Evolutionary conservation across 2,329 filamentous ascomycete species (phyloP).

Genomic region (Phoma sp.): DNA sequence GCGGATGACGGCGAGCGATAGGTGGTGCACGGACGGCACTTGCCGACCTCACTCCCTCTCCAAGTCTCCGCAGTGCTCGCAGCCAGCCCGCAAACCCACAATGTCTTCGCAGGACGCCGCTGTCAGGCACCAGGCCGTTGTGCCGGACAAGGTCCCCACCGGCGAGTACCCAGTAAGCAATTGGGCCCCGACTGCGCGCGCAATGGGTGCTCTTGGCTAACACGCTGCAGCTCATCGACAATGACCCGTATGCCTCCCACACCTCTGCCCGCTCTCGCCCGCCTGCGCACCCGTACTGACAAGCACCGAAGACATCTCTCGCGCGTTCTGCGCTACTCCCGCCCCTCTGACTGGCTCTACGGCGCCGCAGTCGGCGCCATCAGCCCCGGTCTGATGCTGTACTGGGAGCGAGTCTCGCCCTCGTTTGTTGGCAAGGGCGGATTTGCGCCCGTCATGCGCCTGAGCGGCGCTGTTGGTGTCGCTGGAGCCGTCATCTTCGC

Average conservation of each 20-base stretch:
- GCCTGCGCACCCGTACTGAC: slow-evolving; percentile 29
- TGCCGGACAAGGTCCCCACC: slow-evolving; percentile 79
- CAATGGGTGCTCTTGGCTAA: slow-evolving; percentile 37
- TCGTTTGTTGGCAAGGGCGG: slow-evolving; percentile 84
- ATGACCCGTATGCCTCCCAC: slow-evolving; percentile 80
- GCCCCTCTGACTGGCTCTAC: slow-evolving; percentile 80
- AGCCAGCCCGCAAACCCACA: slow-evolving; percentile 24
- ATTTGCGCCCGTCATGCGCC: slow-evolving; percentile 82
- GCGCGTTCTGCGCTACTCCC: slow-evolving; percentile 86
- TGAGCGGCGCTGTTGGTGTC: slow-evolving; percentile 75
- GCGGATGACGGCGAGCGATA: background rate
- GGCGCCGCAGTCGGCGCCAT: slow-evolving; percentile 73
- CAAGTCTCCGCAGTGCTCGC: background rate
- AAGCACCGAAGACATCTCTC: slow-evolving; percentile 75
- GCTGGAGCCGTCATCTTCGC: slow-evolving; percentile 83
- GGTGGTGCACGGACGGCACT: slow-evolving; percentile 1
- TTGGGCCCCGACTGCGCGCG: slow-evolving; percentile 27
- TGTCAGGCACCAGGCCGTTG: slow-evolving; percentile 54
- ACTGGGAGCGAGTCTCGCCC: slow-evolving; percentile 85
- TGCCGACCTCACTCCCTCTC: slow-evolving; percentile 24
- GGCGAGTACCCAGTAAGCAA: slow-evolving; percentile 85
- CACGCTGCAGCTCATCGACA: slow-evolving; percentile 85
- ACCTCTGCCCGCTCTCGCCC: slow-evolving; percentile 2
- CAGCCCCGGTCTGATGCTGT: slow-evolving; percentile 75
- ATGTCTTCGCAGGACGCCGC: slow-evolving; percentile 41